Evolutionary conservation across 2,329 filamentous ascomycete genomes (phyloP).

Genomic region (Venturia aucupariae): DNA sequence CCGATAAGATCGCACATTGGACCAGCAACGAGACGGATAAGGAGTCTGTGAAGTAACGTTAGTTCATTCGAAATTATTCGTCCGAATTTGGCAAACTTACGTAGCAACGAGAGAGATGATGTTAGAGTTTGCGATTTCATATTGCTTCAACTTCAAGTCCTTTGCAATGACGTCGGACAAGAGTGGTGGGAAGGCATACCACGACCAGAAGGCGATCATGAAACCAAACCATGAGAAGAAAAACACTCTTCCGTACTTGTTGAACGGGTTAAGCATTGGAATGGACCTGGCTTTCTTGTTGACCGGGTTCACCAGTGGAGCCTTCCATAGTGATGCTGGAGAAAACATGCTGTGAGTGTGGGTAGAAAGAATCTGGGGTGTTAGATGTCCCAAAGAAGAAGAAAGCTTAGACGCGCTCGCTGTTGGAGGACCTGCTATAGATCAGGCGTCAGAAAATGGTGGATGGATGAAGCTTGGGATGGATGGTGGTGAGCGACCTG

Average conservation of each 20-base stretch:
- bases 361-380: background rate
- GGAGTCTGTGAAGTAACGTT: constrained; percentile 34
- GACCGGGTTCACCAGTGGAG: constrained; percentile 71
- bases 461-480: background rate
- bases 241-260: constrained; percentile 78
- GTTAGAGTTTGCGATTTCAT: constrained; percentile 79
- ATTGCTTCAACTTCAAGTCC: constrained; percentile 62
- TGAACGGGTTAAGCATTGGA: constrained; percentile 66
- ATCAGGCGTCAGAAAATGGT: background rate
- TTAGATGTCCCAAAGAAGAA: background rate
- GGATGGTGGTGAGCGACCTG: background rate
- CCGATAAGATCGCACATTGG: constrained; percentile 81
- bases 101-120: constrained; percentile 58
- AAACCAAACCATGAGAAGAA: constrained; percentile 86
- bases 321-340: constrained; percentile 19
- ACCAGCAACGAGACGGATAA: constrained; percentile 70
- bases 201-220: constrained; percentile 70
- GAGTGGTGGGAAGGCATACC: constrained; percentile 72
- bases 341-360: constrained; percentile 10
- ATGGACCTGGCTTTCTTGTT: constrained; percentile 75
- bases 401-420: background rate
- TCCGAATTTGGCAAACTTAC: background rate
- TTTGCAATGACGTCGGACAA: constrained; percentile 69
- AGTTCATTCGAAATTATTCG: background rate
- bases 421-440: background rate